Conservation (phyloP, 768 basidiomycete genomes). For the Leccinum aurantiacum region DNA sequence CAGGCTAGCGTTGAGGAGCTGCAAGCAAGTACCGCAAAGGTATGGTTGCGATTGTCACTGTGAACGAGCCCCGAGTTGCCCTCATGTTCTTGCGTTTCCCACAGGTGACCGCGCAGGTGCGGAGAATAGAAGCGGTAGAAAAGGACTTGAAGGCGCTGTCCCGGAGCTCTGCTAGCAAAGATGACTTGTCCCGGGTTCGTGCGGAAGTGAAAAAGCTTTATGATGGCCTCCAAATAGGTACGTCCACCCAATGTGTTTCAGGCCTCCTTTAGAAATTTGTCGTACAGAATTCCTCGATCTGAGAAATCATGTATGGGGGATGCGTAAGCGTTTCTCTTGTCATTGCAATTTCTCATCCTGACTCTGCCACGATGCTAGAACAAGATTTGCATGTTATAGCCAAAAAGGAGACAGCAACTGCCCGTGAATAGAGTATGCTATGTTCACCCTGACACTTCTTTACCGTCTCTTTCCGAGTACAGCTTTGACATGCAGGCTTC, state of each 20-base stretch:
- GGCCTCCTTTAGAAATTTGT: not conserved
- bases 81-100: not conserved
- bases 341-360: not conserved
- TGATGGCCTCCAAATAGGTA: conserved; percentile 78
- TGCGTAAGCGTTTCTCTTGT: conserved; percentile 56
- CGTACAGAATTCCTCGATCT: conserved; percentile 74
- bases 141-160: conserved; percentile 80
- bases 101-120: conserved; percentile 80
- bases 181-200: conserved; percentile 73
- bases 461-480: not conserved
- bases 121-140: conserved; percentile 84
- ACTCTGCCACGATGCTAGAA: conserved; percentile 42
- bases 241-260: conserved; percentile 22
- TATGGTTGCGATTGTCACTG: conserved; percentile 19
- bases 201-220: conserved; percentile 87
- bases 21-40: conserved; percentile 81
- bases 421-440: conserved; percentile 47
- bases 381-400: conserved; percentile 75
- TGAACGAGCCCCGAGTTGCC: not conserved
- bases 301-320: conserved; percentile 82
- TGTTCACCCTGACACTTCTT: not conserved
- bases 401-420: conserved; percentile 63
- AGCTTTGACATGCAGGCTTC: not conserved
- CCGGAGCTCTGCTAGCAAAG: conserved; percentile 67
- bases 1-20: conserved; percentile 88